A percentile compares a stretch with the other conserved stretches of the same genome.
Conservation (phyloP, 2,329 filamentous ascomycete genomes). For the Grosmannia huntii region DNA sequence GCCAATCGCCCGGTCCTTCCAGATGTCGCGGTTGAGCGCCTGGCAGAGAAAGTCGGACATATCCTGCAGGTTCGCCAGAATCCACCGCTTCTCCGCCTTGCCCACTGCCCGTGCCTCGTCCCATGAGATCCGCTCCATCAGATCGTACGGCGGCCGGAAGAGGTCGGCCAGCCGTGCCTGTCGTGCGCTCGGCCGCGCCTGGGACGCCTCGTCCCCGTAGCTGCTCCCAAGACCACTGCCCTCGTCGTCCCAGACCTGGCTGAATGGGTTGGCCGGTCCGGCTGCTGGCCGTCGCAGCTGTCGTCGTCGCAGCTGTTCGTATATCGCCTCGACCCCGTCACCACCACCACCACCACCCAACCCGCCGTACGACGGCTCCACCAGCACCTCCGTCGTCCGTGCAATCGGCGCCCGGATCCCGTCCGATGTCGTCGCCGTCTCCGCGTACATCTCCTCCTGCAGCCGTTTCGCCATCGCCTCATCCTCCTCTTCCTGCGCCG, state of each 20-base stretch:
- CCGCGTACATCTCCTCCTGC: conserved; percentile 77
- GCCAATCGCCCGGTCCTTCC: conserved; percentile 73
- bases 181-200: conserved; percentile 9
- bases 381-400: conserved; percentile 79
- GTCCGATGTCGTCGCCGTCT: conserved; percentile 31
- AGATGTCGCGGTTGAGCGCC: conserved; percentile 83
- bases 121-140: conserved; percentile 73
- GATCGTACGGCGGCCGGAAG: conserved; percentile 81
- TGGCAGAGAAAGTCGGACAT: conserved; percentile 91
- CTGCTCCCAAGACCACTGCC: not conserved
- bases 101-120: conserved; percentile 74
- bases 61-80: conserved; percentile 92
- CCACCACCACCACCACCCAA: conserved; percentile 42
- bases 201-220: conserved; percentile 4
- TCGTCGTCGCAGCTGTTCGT: conserved; percentile 46
- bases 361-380: conserved; percentile 53
- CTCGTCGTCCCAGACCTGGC: conserved; percentile 25
- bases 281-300: conserved; percentile 4
- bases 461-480: conserved; percentile 83
- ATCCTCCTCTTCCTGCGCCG: conserved; percentile 67
- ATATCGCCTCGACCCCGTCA: conserved; percentile 32
- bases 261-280: conserved; percentile 22
- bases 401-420: conserved; percentile 82
- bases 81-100: conserved; percentile 83
- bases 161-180: conserved; percentile 64